These are phyloP conservation scores for Phyllosticta ampelicida DNA, from an alignment of 2,329 filamentous ascomycete species.

Conservation along the genomic window DNA sequence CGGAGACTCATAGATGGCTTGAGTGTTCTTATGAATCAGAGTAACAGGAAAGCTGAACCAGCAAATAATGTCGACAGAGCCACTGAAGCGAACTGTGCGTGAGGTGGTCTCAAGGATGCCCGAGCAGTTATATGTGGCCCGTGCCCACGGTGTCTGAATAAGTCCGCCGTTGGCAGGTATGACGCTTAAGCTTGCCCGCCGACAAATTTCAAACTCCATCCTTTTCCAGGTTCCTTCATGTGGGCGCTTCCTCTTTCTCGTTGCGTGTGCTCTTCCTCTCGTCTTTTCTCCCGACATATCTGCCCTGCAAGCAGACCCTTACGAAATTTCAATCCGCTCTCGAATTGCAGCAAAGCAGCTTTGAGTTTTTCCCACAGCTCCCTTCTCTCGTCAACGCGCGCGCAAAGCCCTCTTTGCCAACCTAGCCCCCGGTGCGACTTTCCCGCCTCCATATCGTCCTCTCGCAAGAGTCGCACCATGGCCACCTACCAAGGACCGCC, in stretches of 20 bases:
- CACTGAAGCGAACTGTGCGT: no score
- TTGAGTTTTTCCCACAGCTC: neutral
- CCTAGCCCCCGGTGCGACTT: neutral
- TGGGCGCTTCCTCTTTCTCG: neutral
- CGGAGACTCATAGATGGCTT: neutral
- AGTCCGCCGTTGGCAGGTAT: neutral
- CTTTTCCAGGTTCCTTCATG: neutral
- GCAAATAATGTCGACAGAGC: no score
- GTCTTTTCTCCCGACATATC: neutral
- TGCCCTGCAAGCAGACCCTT: neutral
- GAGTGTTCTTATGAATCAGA: neutral
- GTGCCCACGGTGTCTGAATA: neutral
- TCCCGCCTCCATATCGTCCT: neutral
- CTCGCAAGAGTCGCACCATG: slow-evolving; percentile 31
- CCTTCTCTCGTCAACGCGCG: neutral
- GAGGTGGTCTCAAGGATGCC: neutral
- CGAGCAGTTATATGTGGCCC: neutral
- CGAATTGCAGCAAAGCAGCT: neutral
- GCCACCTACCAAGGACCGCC: slow-evolving; percentile 45
- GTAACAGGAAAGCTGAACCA: neutral
- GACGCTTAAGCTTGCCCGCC: neutral
- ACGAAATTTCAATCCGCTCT: neutral
- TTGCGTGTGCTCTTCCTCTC: neutral
- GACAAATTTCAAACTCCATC: neutral
- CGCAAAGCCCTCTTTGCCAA: neutral